These are phyloP conservation scores for Jamesozyma spencerorum DNA, from an alignment of 805 yeast species.

Conservation along the genomic window DNA sequence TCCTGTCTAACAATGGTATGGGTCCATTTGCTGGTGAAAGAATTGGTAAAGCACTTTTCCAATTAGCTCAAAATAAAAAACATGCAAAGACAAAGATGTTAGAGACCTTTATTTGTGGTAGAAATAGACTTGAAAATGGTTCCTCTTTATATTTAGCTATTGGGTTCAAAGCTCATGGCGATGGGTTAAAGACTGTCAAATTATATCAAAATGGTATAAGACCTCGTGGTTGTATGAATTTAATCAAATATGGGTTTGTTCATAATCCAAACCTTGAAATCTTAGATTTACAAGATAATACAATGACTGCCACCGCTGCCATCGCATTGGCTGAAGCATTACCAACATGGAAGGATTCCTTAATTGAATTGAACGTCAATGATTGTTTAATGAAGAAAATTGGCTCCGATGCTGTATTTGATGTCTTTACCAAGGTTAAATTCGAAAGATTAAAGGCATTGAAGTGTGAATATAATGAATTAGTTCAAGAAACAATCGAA, in stretches of 20 bases:
- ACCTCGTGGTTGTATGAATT: constrained; percentile 77
- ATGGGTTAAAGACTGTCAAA: constrained; percentile 56
- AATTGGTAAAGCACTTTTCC: constrained; percentile 77
- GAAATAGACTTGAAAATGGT: constrained; percentile 95
- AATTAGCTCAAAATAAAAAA: constrained; percentile 57
- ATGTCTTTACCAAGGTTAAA: constrained; percentile 37
- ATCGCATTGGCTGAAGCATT: constrained; percentile 53
- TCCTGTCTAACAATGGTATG: constrained; percentile 90
- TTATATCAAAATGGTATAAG: constrained; percentile 96
- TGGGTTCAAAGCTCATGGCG: constrained; percentile 72
- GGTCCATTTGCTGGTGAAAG: constrained; percentile 97
- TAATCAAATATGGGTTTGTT: constrained; percentile 64
- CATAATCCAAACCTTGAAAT: constrained; percentile 50
- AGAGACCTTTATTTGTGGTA: constrained; percentile 88
- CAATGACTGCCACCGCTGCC: constrained; percentile 69
- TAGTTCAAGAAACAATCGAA: constrained; percentile 56
- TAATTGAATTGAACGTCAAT: constrained; percentile 74
- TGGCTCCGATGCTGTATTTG: constrained; percentile 55
- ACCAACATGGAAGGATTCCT: constrained; percentile 47
- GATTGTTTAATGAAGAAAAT: constrained; percentile 78
- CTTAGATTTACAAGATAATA: constrained; percentile 89
- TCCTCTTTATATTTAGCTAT: constrained; percentile 77
- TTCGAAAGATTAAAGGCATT: constrained; percentile 43
- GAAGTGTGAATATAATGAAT: constrained; percentile 82
- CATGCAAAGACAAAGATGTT: constrained; percentile 36